Evolutionary conservation across 2,329 filamentous ascomycete genomes (phyloP), one percentile per base, ranked within the genome.

Genomic region (Cladosporium colombiae): DNA sequence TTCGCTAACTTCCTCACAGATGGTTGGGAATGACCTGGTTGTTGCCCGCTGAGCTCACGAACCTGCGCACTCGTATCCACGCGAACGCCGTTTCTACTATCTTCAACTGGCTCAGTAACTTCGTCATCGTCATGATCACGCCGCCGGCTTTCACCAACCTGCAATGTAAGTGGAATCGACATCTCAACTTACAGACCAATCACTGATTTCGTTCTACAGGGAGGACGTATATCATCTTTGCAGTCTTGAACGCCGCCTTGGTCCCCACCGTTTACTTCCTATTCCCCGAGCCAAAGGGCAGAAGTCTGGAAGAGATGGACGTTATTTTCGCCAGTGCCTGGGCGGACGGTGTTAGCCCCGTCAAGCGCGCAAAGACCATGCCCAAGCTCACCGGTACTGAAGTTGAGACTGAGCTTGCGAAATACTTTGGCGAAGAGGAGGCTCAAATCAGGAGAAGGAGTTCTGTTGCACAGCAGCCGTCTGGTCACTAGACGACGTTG

Each of bases 191-290:
- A 5, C 7, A 46, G 8, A 5, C 10, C n/a, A 21, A 21, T 13
- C 3, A 21, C 40, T 46, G 40, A 46, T 10, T 46, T 21, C 23
- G n/a, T n/a, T 46, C 10, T 21, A 46, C 57, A 31, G 62, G 50
- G 49, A 56, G 57, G n/a, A 67, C 66, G 7, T 65, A 66, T 53
- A 67, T 66, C 35, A 62, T 65, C 56, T 65, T 65, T 23, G 55
- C 50, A 50, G 82, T 79, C 7, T 82, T 84, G 70, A 84, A 83
- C 67, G 76, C 82, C 70, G 76, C 77, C 16, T 23, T 65, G 31
- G 55, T 68, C 23, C 66, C 66, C 16, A 57, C 49, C 37, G 59
- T 65, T 46, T 68, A 63, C 53, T 67, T 67, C 62, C 62, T 67
- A 33, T 66, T 65, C 60, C 65, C 65, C 25, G 67, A 68, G 29